Conservation (phyloP, 2,329 filamentous ascomycete genomes). For the Cercospora sp. region DNA sequence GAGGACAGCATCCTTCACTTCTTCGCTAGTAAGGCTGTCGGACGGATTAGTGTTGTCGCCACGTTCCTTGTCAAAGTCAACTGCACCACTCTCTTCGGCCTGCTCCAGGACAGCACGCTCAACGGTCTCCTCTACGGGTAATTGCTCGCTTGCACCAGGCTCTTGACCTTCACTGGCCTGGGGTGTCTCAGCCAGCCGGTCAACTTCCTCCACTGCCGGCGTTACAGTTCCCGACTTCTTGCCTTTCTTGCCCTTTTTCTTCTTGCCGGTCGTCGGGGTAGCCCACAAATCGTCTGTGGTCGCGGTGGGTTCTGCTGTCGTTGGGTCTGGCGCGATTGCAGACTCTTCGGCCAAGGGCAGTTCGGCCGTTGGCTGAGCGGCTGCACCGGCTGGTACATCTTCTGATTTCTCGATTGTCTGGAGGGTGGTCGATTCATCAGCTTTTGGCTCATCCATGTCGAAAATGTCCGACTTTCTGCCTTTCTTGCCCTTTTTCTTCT, state of each 20-base stretch:
- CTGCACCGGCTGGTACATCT: neutral
- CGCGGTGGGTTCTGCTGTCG: neutral
- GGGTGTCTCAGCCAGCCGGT: constrained; percentile 19
- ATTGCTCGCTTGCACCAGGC: neutral
- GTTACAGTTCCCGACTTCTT: constrained; percentile 40
- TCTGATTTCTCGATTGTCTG: neutral
- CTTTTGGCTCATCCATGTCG: neutral
- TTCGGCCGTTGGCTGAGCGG: neutral
- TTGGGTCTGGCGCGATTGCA: neutral
- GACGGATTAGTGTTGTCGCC: neutral
- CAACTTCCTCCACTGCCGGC: constrained; percentile 23
- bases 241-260: constrained; percentile 44
- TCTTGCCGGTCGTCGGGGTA: constrained; percentile 34
- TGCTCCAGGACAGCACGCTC: neutral
- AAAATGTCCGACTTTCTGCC: neutral
- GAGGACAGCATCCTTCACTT: neutral
- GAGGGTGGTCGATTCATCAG: neutral
- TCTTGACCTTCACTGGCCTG: neutral
- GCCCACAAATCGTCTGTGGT: constrained; percentile 26
- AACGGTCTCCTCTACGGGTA: neutral
- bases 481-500: constrained; percentile 40
- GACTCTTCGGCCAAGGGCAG: neutral
- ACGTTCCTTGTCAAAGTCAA: neutral
- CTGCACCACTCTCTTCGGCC: neutral
- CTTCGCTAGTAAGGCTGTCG: neutral